Conservation (phyloP, 441 rosid genomes). For the Erysimum cheiri region DNA sequence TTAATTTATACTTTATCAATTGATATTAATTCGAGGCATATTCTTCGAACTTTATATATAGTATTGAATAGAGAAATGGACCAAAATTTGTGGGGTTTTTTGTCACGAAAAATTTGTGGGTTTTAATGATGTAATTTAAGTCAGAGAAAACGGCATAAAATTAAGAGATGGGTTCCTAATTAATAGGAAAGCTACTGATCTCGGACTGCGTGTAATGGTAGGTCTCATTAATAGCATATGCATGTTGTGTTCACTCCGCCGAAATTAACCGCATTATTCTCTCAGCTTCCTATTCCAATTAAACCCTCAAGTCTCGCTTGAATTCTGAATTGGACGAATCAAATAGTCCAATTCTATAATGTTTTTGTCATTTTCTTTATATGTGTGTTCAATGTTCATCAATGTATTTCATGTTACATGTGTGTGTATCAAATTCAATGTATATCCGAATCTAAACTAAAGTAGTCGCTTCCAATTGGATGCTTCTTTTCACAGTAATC, state of each 20-base stretch:
- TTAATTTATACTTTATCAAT: not conserved
- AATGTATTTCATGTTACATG: constrained; percentile 19
- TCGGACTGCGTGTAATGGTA: constrained; percentile 44
- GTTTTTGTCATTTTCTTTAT: not conserved
- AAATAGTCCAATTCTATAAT: constrained; percentile 15
- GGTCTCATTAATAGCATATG: constrained; percentile 44
- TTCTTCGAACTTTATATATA: not conserved
- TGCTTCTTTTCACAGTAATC: constrained; percentile 31
- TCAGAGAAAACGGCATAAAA: constrained; percentile 26
- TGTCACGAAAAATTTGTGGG: not conserved
- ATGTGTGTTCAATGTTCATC: constrained; percentile 26
- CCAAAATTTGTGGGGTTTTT: not conserved
- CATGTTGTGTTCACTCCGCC: constrained; percentile 41
- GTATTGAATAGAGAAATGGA: constrained; percentile 4
- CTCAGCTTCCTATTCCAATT: constrained; percentile 16
- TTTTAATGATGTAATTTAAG: constrained; percentile 29
- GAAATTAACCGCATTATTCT: constrained; percentile 34
- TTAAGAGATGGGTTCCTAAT: constrained; percentile 36
- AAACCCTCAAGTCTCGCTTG: constrained; percentile 25
- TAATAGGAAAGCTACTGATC: constrained; percentile 46
- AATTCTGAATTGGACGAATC: constrained; percentile 32
- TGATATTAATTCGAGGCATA: not conserved
- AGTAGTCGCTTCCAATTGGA: constrained; percentile 28
- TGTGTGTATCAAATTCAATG: constrained; percentile 21
- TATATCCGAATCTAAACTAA: constrained; percentile 25